Evolutionary conservation across 1,284 basidiomycete genomes (phyloP), one percentile per base, ranked within the genome.

Genomic region (Meira miltonrushii): DNA sequence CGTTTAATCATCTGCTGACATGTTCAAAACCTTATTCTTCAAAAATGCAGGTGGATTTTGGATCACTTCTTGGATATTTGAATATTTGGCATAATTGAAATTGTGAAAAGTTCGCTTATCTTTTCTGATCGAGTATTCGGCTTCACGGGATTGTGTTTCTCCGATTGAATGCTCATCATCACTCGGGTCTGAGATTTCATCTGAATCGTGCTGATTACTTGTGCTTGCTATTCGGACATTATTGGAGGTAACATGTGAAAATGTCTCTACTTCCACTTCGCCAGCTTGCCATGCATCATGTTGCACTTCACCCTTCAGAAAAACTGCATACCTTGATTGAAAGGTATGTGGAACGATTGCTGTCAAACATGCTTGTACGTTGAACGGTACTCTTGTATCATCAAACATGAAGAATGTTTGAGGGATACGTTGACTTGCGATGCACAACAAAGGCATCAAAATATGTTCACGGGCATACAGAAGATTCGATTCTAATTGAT

Each of bases 21-120:
- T 5, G 10, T 43, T 19, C 13, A 43, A 11, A 6, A 43, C 13
- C 11, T 11, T 15, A 11, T 19, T 43, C 19, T 43, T 43, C 6
- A 43, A 15, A 11, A 19, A 43, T 19, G 13, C 19, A 19, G 40
- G 40, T 43, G 40, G 40, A 43, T 43, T 43, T 5, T 19, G 3
- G 6, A 43, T 15, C 13, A 19, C 19, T 43, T 43, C 40, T 11
- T 43, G 5, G 40, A 43, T 15, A 8, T 4, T 8, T 4, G 40
- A 43, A 43, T 43, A 43, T 15, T 15, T 23, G 5, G 46, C 46
- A 13, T 5, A n/a, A 21, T 17, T 48, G 17, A 17, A 48, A 19
- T 48, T 48, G 46, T 48, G n/a, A 48, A 48, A 48, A 21, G 46
- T 48, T 19, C 46, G 46, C 17, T 48, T 48, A 12, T 48, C 21